Conservation (phyloP, 1,284 basidiomycete genomes). For the Lignosus rhinocerotis region DNA sequence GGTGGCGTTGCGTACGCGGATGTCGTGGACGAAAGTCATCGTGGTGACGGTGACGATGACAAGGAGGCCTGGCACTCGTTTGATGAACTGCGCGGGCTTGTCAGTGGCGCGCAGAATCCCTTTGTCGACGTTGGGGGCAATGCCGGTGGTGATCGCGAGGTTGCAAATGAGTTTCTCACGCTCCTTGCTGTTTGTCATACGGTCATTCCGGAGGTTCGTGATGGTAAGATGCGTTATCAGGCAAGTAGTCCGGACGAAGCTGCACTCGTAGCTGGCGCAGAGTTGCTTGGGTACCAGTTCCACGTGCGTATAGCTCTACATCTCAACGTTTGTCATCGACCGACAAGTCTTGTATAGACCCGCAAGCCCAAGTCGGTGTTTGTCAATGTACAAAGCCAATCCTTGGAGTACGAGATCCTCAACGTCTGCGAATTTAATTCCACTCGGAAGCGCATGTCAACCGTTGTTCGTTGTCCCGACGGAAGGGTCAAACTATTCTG, state of each 20-base stretch:
- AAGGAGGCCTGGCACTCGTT: conserved; percentile 79
- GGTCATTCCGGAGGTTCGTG: conserved; percentile 93
- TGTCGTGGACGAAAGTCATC: conserved; percentile 80
- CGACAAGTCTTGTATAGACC: conserved; percentile 48
- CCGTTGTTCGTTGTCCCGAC: conserved; percentile 84
- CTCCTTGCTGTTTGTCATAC: conserved; percentile 97
- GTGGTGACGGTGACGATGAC: conserved; percentile 60
- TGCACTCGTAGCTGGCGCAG: conserved; percentile 93
- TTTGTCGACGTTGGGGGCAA: conserved; percentile 46
- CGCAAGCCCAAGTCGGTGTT: conserved; percentile 96
- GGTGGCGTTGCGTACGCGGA: conserved; percentile 91
- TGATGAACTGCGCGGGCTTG: conserved; percentile 61
- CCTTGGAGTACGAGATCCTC: conserved; percentile 86
- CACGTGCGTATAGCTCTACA: conserved; percentile 58
- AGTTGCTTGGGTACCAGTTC: conserved; percentile 91
- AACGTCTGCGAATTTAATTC: conserved; percentile 99
- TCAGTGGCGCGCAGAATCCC: conserved; percentile 53
- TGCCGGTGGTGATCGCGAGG: conserved; percentile 48
- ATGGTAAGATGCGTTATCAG: conserved; percentile 88
- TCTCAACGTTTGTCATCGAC: background rate
- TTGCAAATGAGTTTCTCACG: conserved; percentile 85
- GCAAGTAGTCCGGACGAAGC: conserved; percentile 99
- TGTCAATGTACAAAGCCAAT: conserved; percentile 74
- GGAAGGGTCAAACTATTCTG: conserved; percentile 94
- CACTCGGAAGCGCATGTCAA: conserved; percentile 97